A percentile compares a stretch with the other conserved stretches of the same genome.
Conservation (phyloP, 805 yeast species). For the Starmerella cellae region DNA sequence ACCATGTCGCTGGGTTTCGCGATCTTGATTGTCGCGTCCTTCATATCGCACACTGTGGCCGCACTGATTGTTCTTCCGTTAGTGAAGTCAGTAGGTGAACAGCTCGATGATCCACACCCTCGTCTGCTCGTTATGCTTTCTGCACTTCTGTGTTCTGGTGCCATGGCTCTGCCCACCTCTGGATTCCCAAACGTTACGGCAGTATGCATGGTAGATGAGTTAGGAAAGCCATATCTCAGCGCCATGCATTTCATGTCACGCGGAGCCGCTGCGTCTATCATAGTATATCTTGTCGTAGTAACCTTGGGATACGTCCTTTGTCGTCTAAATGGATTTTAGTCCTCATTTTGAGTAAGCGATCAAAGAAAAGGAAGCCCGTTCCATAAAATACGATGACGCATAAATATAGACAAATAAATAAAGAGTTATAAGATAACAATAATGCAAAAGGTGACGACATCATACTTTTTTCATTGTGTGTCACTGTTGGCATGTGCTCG, state of each 20-base stretch:
- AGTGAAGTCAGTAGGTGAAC: slow-evolving; percentile 76
- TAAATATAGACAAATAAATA: too few species aligned
- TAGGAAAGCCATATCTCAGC: slow-evolving; percentile 79
- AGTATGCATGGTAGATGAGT: slow-evolving; percentile 81
- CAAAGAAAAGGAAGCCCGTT: too few species aligned
- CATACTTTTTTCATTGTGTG: too few species aligned
- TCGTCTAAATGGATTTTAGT: slow-evolving; percentile 42
- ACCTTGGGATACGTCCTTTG: slow-evolving; percentile 69
- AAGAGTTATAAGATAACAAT: too few species aligned
- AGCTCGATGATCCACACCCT: slow-evolving; percentile 56
- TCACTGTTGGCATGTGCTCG: not conserved
- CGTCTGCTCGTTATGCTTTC: slow-evolving; percentile 56
- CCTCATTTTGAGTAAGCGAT: too few species aligned
- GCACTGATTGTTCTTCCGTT: slow-evolving; percentile 86
- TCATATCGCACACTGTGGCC: slow-evolving; percentile 94
- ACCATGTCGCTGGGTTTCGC: slow-evolving; percentile 68
- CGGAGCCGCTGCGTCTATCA: slow-evolving; percentile 78
- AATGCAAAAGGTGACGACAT: too few species aligned
- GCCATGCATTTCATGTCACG: slow-evolving; percentile 76
- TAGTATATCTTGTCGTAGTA: slow-evolving; percentile 59
- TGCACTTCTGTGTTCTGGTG: slow-evolving; percentile 69
- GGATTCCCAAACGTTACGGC: slow-evolving; percentile 98
- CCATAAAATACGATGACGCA: too few species aligned
- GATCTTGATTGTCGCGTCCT: slow-evolving; percentile 76
- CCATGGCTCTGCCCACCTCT: slow-evolving; percentile 95